These are phyloP conservation scores for Boletus tylopilopsis DNA, from an alignment of 768 basidiomycete genomes.

Conservation along the genomic window DNA sequence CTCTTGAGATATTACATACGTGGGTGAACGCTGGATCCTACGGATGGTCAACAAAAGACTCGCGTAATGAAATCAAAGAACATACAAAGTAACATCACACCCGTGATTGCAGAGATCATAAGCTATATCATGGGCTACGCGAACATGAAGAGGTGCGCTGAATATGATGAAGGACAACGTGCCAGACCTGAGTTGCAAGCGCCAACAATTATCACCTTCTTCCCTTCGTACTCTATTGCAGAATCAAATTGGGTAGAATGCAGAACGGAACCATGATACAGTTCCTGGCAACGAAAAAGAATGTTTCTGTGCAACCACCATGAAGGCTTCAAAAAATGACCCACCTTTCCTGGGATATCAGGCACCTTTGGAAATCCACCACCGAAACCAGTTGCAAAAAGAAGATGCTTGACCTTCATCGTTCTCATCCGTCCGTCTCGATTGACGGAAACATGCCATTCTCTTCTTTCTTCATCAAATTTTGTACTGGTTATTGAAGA, in stretches of 20 bases:
- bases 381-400: slow-evolving; percentile 53
- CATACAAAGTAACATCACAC: slow-evolving; percentile 27
- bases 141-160: neutral
- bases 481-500: slow-evolving; percentile 34
- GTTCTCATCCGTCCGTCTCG: slow-evolving; percentile 28
- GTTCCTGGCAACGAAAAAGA: slow-evolving; percentile 31
- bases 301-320: neutral
- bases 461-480: slow-evolving; percentile 33
- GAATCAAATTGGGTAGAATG: slow-evolving; percentile 52
- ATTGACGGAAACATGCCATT: slow-evolving; percentile 42
- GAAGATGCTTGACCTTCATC: slow-evolving; percentile 45
- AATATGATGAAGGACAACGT: neutral
- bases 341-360: slow-evolving; percentile 40
- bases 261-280: slow-evolving; percentile 47
- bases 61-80: neutral
- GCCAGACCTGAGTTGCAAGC: slow-evolving; percentile 53
- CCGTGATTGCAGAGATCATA: slow-evolving; percentile 30
- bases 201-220: slow-evolving; percentile 63
- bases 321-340: neutral
- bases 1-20: slow-evolving; percentile 21
- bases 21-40: slow-evolving; percentile 31
- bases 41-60: slow-evolving; percentile 13
- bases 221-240: slow-evolving; percentile 46
- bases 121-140: slow-evolving; percentile 37
- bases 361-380: slow-evolving; percentile 48